These are phyloP conservation scores for Arthrinium phaeospermum DNA, from an alignment of 2,329 filamentous ascomycete species.

Conservation along the genomic window DNA sequence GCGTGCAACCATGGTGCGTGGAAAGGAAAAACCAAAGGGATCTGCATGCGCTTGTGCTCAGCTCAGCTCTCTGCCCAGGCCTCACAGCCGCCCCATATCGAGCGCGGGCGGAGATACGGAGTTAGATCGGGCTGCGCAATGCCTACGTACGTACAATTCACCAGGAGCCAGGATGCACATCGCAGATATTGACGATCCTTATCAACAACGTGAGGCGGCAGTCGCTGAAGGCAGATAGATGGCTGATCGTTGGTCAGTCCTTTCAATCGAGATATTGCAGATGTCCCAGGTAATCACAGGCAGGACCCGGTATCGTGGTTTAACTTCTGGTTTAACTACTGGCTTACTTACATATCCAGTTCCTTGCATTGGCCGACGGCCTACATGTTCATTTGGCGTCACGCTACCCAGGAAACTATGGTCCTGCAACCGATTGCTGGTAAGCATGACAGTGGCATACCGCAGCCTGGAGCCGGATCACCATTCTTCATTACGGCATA, in stretches of 20 bases:
- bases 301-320: too few relatives aligned
- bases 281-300: too few relatives aligned
- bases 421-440: background rate
- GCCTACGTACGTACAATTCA: background rate
- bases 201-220: too few relatives aligned
- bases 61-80: background rate
- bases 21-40: background rate
- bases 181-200: too few relatives aligned
- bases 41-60: background rate
- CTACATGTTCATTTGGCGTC: too few relatives aligned
- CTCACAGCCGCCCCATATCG: too few relatives aligned
- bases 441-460: background rate
- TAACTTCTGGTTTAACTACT: too few relatives aligned
- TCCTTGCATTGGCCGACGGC: too few relatives aligned
- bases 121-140: background rate
- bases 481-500: background rate
- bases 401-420: background rate
- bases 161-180: background rate
- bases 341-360: too few relatives aligned
- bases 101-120: background rate
- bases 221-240: too few relatives aligned
- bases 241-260: too few relatives aligned
- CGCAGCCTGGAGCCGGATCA: background rate
- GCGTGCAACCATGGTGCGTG: background rate
- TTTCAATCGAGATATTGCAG: too few relatives aligned